Evolutionary conservation across 345 rosid species (phyloP).

Genomic region (Punica granatum): DNA sequence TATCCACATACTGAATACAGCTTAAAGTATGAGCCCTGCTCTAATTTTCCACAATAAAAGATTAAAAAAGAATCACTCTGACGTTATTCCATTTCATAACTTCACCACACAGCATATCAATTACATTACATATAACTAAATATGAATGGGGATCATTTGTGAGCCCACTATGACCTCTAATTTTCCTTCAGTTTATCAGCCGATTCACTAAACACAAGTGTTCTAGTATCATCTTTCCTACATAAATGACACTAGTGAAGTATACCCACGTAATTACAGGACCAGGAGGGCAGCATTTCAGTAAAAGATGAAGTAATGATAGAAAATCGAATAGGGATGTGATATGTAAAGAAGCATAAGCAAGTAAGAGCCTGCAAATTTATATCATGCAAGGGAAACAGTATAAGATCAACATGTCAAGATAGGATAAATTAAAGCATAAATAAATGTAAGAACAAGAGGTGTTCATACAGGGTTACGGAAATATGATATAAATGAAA

Average conservation of each 20-base stretch:
- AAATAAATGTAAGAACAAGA: not conserved
- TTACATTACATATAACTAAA: not conserved
- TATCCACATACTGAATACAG: not conserved
- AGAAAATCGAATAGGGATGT: not conserved
- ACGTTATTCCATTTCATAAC: not conserved
- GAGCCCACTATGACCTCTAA: not conserved
- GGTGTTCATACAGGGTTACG: constrained; percentile 48
- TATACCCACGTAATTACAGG: not conserved
- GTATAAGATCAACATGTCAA: not conserved
- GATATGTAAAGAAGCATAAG: not conserved
- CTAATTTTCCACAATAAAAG: not conserved
- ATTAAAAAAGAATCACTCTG: not conserved
- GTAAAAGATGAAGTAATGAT: not conserved
- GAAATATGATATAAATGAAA: constrained; percentile 70
- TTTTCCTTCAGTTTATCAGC: not conserved
- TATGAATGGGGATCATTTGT: not conserved
- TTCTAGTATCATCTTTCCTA: not conserved
- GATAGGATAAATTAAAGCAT: not conserved
- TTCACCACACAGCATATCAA: not conserved
- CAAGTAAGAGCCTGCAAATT: not conserved
- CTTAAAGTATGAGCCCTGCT: not conserved
- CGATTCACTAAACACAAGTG: not conserved
- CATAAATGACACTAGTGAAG: not conserved
- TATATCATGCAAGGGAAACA: not conserved
- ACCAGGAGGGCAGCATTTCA: not conserved